phyloP scores from a whole-genome alignment of 192 early-diverging fungal species.

The Gaertneriomyces semiglobifer region DNA sequence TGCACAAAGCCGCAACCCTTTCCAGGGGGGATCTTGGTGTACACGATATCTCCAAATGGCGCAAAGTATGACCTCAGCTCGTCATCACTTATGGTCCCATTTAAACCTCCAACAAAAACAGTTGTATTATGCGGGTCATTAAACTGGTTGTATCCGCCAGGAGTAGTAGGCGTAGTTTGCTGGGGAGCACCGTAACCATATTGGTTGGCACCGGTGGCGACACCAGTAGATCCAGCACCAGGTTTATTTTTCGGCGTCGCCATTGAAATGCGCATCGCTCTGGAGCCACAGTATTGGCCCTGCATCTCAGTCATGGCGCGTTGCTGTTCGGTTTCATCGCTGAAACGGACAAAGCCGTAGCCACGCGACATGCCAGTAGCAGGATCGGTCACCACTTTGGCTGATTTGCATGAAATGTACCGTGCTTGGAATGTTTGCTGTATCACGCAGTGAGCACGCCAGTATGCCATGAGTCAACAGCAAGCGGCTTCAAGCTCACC shows the following conservation, averaged over 20 bases:
- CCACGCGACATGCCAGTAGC: constrained; percentile 74
- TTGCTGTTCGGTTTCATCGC: constrained; percentile 81
- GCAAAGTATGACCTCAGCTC: constrained; percentile 78
- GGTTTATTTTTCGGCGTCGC: constrained; percentile 69
- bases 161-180: constrained; percentile 11
- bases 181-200: constrained; percentile 11
- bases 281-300: constrained; percentile 73
- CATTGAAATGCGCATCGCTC: constrained; percentile 84
- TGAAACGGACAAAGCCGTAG: constrained; percentile 94
- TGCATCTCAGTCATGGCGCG: constrained; percentile 89
- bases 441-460: constrained; percentile 2
- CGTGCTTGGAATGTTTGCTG: constrained; percentile 77
- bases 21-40: constrained; percentile 92
- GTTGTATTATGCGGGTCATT: constrained; percentile 92
- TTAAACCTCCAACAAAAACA: constrained; percentile 94
- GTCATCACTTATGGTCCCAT: constrained; percentile 76
- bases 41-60: constrained; percentile 85
- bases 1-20: constrained; percentile 97
- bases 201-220: not conserved
- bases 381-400: constrained; percentile 91
- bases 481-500: constrained; percentile 44
- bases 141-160: constrained; percentile 33
- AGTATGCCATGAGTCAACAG: constrained; percentile 12
- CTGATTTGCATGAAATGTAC: constrained; percentile 82
- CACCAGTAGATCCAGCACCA: not conserved